phyloP scores from a whole-genome alignment of 768 basidiomycete species.

The Amanita rimosa region DNA sequence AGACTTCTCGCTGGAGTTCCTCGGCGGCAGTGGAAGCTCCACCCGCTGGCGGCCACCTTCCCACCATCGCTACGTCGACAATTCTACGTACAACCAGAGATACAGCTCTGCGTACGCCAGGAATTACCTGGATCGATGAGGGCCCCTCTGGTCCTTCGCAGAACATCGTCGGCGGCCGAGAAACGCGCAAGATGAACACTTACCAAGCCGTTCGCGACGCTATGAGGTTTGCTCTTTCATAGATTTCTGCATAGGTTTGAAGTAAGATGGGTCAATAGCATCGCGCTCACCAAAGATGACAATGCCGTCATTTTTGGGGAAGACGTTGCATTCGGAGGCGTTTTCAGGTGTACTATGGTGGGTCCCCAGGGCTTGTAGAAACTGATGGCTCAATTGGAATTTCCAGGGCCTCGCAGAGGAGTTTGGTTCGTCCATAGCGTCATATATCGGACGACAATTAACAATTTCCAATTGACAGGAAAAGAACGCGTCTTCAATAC shows the following conservation, averaged over 20 bases:
- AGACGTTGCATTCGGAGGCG: constrained; percentile 89
- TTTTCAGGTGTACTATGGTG: constrained; percentile 91
- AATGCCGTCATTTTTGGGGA: constrained; percentile 85
- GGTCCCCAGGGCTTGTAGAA: constrained; percentile 10
- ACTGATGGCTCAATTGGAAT: constrained; percentile 1
- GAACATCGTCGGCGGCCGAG: constrained; percentile 56
- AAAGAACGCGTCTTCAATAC: constrained; percentile 94
- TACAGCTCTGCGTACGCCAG: constrained; percentile 59
- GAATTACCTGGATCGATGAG: constrained; percentile 61
- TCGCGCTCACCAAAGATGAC: constrained; percentile 76
- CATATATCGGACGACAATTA: not conserved
- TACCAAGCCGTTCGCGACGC: constrained; percentile 92
- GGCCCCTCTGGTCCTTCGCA: constrained; percentile 29
- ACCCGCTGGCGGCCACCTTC: constrained; percentile 71
- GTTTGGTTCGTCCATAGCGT: constrained; percentile 47
- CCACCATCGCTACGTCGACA: constrained; percentile 59
- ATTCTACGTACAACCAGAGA: constrained; percentile 59
- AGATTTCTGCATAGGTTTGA: not conserved
- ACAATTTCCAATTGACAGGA: constrained; percentile 31
- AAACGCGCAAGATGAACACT: constrained; percentile 91
- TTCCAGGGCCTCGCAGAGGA: constrained; percentile 83
- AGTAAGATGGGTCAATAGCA: constrained; percentile 29
- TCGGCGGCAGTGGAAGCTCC: constrained; percentile 46
- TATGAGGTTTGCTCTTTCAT: constrained; percentile 43
- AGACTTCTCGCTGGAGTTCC: constrained; percentile 35